A percentile compares a stretch with the other conserved stretches of the same genome.
Evolutionary conservation across 345 rosid species (phyloP).

Genomic region (Fremontodendron californicum): DNA sequence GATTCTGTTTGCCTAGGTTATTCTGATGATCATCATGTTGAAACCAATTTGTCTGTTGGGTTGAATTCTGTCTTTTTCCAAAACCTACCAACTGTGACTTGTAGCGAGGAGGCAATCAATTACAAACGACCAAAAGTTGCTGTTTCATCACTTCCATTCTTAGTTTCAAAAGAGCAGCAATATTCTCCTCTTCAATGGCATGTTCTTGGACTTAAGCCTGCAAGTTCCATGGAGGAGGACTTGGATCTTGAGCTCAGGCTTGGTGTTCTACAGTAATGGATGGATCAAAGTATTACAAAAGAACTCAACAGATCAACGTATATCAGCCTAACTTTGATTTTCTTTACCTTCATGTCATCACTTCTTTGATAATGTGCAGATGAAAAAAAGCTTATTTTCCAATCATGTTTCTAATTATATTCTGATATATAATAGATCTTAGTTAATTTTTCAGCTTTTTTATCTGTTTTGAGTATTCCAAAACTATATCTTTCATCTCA

Average conservation of each 20-base stretch:
- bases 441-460: not conserved
- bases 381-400: not conserved
- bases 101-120: slow-evolving; percentile 15
- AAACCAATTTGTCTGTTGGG: slow-evolving; percentile 34
- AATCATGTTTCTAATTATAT: not conserved
- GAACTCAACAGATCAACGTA: not conserved
- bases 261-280: slow-evolving; percentile 44
- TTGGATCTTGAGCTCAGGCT: slow-evolving; percentile 94
- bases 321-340: not conserved
- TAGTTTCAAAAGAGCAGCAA: slow-evolving; percentile 23
- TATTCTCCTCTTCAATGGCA: slow-evolving; percentile 30
- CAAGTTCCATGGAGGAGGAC: slow-evolving; percentile 43
- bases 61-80: slow-evolving; percentile 22
- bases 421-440: not conserved
- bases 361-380: not conserved
- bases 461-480: not conserved
- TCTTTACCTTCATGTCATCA: not conserved
- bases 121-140: slow-evolving; percentile 33
- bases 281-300: not conserved
- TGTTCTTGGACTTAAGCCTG: slow-evolving; percentile 28
- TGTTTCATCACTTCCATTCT: slow-evolving; percentile 20
- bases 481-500: no score
- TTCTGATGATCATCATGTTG: slow-evolving; percentile 10
- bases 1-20: not conserved
- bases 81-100: slow-evolving; percentile 15